Percentiles rank a stretch among this genome's conserved stretches.
phyloP scores from a whole-genome alignment of 2,329 filamentous ascomycete species.

The Neonectria magnoliae region DNA sequence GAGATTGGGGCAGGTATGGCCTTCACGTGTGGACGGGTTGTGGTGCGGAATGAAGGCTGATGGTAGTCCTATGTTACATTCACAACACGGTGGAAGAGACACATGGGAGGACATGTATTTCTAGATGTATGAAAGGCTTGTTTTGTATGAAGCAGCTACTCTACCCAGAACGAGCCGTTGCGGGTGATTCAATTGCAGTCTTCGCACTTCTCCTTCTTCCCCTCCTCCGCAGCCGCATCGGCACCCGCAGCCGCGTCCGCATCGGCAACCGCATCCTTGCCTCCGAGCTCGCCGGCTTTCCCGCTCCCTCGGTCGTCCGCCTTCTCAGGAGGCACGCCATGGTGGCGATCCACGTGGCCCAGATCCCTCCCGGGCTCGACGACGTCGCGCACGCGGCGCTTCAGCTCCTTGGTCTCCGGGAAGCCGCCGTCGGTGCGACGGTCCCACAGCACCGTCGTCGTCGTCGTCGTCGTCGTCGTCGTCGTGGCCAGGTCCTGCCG shows the following conservation, averaged over 20 bases:
- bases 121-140: too few relatives aligned
- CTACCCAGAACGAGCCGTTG: neutral
- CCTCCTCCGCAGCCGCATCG: conserved; percentile 9
- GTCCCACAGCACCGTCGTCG: conserved; percentile 78
- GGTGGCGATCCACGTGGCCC: conserved; percentile 79
- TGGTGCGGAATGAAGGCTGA: neutral
- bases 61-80: neutral
- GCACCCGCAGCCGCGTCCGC: neutral
- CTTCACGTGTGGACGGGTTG: neutral
- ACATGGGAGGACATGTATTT: too few relatives aligned
- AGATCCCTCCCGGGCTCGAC: conserved; percentile 81
- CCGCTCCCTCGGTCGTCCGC: neutral
- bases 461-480: too few relatives aligned
- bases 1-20: neutral
- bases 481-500: conserved; percentile 40
- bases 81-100: neutral
- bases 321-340: conserved; percentile 35
- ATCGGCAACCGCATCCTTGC: conserved; percentile 1
- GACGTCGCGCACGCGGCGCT: conserved; percentile 82
- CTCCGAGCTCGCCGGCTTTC: neutral
- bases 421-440: conserved; percentile 88
- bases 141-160: neutral
- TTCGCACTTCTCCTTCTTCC: conserved; percentile 36
- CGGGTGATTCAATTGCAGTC: conserved; percentile 37
- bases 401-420: conserved; percentile 92